phyloP scores from a whole-genome alignment of 148 eudicot species.

The Camellia sinensis region DNA sequence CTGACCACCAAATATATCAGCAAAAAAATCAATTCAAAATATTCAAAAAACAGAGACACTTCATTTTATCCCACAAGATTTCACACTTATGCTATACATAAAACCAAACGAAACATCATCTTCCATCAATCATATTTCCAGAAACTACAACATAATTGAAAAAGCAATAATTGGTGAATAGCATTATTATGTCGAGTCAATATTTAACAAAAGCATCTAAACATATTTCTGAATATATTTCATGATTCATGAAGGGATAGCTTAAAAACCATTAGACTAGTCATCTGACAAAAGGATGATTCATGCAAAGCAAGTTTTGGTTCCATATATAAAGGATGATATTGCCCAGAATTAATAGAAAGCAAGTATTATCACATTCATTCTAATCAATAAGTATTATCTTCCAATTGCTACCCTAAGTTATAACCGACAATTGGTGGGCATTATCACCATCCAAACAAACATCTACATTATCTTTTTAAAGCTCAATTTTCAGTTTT shows the following conservation, averaged over 20 bases:
- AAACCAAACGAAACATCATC: not conserved
- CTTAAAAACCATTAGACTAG: not conserved
- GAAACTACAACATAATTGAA: not conserved
- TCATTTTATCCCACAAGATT: not conserved
- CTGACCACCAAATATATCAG: conserved; percentile 30
- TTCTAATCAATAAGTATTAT: not conserved
- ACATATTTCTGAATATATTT: not conserved
- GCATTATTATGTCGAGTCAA: not conserved
- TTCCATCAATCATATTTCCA: not conserved
- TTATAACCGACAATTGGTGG: no score
- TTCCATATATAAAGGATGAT: not conserved
- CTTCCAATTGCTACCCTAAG: not conserved
- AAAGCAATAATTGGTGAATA: not conserved
- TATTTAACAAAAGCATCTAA: not conserved
- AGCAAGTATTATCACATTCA: not conserved
- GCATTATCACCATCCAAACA: not conserved
- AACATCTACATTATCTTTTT: not conserved
- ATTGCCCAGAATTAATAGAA: not conserved
- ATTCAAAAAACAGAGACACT: not conserved
- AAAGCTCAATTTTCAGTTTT: not conserved
- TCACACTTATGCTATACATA: not conserved
- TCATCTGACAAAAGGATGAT: not conserved
- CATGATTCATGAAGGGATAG: not conserved
- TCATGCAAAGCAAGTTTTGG: not conserved
- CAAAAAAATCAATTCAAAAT: not conserved